These are phyloP conservation scores for Xylariaceae sp. DNA, from an alignment of 2,329 filamentous ascomycete species.

Conservation along the genomic window DNA sequence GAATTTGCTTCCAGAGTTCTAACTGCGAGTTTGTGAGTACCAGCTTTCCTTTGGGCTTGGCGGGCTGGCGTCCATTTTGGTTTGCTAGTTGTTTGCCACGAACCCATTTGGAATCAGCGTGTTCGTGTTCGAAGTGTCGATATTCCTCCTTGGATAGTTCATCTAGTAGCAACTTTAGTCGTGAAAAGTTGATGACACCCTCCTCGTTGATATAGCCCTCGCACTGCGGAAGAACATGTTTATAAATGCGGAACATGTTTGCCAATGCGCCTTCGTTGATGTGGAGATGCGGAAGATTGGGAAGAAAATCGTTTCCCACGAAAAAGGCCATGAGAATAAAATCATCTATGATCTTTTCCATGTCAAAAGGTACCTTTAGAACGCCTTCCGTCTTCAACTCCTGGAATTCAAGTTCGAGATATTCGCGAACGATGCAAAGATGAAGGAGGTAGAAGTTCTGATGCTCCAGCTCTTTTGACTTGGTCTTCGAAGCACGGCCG, in stretches of 20 bases:
- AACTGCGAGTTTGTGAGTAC: slow-evolving; percentile 76
- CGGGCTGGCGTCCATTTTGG: slow-evolving; percentile 58
- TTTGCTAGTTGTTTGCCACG: slow-evolving; percentile 75
- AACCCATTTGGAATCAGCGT: slow-evolving; percentile 86
- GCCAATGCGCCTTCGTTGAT: slow-evolving; percentile 97
- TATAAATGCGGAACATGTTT: slow-evolving; percentile 97
- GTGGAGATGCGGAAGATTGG: slow-evolving; percentile 90
- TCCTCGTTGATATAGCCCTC: slow-evolving; percentile 96
- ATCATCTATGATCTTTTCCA: slow-evolving; percentile 96
- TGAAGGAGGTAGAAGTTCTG: slow-evolving; percentile 98
- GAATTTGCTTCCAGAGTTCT: slow-evolving; percentile 74
- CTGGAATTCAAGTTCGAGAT: slow-evolving; percentile 94
- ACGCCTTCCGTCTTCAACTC: slow-evolving; percentile 71
- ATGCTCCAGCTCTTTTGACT: slow-evolving; percentile 94
- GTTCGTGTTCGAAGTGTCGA: slow-evolving; percentile 87
- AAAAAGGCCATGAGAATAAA: slow-evolving; percentile 99
- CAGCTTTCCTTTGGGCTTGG: slow-evolving; percentile 54
- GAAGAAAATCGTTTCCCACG: slow-evolving; percentile 97
- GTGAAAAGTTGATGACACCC: slow-evolving; percentile 81
- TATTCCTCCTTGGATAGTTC: slow-evolving; percentile 85
- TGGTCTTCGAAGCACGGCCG: slow-evolving; percentile 77
- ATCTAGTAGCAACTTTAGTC: slow-evolving; percentile 71
- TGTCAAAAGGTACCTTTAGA: slow-evolving; percentile 76
- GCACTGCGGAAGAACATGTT: slow-evolving; percentile 76
- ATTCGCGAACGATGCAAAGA: slow-evolving; percentile 94